Evolutionary conservation across 2,329 filamentous ascomycete genomes (phyloP).

Genomic region (Zasmidium cellare): DNA sequence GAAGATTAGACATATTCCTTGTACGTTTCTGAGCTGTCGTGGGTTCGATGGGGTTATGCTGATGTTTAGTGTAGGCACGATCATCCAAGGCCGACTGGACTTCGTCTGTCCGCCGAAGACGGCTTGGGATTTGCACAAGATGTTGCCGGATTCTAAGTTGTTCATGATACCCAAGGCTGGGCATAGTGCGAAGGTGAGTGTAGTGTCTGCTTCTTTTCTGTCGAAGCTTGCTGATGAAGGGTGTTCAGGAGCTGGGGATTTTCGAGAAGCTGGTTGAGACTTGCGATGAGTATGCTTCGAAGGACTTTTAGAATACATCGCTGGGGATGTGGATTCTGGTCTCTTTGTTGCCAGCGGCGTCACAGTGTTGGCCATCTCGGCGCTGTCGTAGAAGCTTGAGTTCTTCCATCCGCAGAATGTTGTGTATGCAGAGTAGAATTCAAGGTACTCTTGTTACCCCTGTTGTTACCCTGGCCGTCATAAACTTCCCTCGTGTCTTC

Average conservation of each 20-base stretch:
- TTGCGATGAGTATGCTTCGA: constrained; percentile 11
- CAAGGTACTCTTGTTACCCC: too few species aligned
- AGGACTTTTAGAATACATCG: background rate
- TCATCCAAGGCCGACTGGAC: constrained; percentile 17
- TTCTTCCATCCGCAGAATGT: too few species aligned
- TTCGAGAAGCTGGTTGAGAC: constrained; percentile 11
- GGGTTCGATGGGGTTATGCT: background rate
- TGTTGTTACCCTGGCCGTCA: too few species aligned
- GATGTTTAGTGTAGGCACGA: constrained; percentile 7
- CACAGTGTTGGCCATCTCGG: too few species aligned
- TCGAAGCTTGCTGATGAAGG: background rate
- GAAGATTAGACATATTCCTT: constrained; percentile 17
- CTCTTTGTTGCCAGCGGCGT: too few species aligned
- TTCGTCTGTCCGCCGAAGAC: constrained; percentile 15
- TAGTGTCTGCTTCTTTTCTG: too few species aligned
- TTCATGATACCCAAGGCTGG: constrained; percentile 17
- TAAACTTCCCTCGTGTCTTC: too few species aligned
- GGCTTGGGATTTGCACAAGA: constrained; percentile 17
- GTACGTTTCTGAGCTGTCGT: constrained; percentile 4
- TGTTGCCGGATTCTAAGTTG: constrained; percentile 12
- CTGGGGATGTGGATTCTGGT: too few species aligned
- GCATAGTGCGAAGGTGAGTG: constrained; percentile 15
- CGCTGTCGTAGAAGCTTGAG: too few species aligned
- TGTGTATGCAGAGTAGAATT: too few species aligned
- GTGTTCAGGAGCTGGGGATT: constrained; percentile 9